Evolutionary conservation across 257 asterid genomes (phyloP), one percentile per base, ranked within the genome.

Genomic region (Solanum habrochaites): DNA sequence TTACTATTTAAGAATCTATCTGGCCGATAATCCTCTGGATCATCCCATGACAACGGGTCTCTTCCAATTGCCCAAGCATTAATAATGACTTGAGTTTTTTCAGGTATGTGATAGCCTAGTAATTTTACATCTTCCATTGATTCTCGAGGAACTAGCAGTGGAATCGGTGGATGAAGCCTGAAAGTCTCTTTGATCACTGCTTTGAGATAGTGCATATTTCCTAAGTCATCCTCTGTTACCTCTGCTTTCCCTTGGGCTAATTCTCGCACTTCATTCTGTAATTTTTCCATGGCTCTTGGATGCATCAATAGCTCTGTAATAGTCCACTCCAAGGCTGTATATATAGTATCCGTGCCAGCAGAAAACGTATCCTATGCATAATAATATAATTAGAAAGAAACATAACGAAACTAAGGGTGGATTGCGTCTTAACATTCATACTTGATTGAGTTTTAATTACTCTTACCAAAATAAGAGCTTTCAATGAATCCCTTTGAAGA

Each of bases 31-130:
- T 93, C 90, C 43, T 90, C 91, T 0, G 95, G 90, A 2, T 93
- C 21, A 4, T 92, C 87, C 95, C 98, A 94, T 11, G 52, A 31
- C 2, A 6, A 23, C 0, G 94, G 94, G 12, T 91, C 98, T 70
- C 94, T 89, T 1, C 39, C 90, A 0, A 93, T 91, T 9, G 95
- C 87, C 98, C 95, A 94, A 7, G 89, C 92, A 60, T 92, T 93
- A 27, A 92, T 66, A 2, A 93, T 1, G 27, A 91, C 92, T 9
- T 29, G 83, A 42, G 91, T 93, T 23, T 89, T 88, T 2, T 85
- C 74, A 23, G 91, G 27, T 11, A 94, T 58, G 20, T 93, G 92
- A 11, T 89, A 92, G 29, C 93, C 94, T 86, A 89, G 83, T 18
- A 94, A 82, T 6, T 88, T 88, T 1, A 89, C 70, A 29, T 92